Evolutionary conservation across 257 asterid species (phyloP), one percentile per base, ranked within the genome.

Genomic region (Solanum virginianum): DNA sequence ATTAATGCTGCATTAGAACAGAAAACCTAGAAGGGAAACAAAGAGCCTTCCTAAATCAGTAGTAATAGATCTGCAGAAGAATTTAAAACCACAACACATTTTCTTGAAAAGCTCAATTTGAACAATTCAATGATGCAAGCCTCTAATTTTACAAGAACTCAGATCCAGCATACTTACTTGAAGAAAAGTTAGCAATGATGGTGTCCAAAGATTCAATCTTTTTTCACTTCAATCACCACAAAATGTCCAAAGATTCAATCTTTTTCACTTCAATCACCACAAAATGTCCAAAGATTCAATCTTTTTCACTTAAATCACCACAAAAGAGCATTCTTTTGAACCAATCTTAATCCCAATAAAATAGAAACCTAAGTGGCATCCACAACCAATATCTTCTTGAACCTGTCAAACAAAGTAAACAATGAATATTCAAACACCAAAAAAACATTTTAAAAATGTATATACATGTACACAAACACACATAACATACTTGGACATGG

Each of bases 81-180:
- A 75, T 49, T 65, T 22, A 43, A 29, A 81, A 81, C 26, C 32
- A 84, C 49, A 84, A 24, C 39, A 55, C 77, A 75, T 80, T 8
- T 55, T 45, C 54, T 18, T 59, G 43, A 59, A 59, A 62, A 82
- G 29, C 45, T 24, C 41, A 49, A 26, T 82, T 63, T 79, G 59
- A 20, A 83, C 9, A 87, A 87, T 59, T 83, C 86, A 85, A 85
- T 43, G 45, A 55, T 79, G 66, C 51, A 89, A 84, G 80, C 74
- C 55, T 55, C 56, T 51, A 69, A 41, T 62, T 36, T n/a, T 22
- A 80, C 82, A 80, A 68, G 22, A 89, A 89, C 88, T 88, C 92
- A 89, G 95, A 92, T 95, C 98, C 93, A 93, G 87, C 68, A 71
- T 86, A 92, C 94, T 93, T 89, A 93, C 98, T 83, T 86, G 81